phyloP scores from a whole-genome alignment of 176 grass and related monocot genomes.

The Thalia dealbata region DNA sequence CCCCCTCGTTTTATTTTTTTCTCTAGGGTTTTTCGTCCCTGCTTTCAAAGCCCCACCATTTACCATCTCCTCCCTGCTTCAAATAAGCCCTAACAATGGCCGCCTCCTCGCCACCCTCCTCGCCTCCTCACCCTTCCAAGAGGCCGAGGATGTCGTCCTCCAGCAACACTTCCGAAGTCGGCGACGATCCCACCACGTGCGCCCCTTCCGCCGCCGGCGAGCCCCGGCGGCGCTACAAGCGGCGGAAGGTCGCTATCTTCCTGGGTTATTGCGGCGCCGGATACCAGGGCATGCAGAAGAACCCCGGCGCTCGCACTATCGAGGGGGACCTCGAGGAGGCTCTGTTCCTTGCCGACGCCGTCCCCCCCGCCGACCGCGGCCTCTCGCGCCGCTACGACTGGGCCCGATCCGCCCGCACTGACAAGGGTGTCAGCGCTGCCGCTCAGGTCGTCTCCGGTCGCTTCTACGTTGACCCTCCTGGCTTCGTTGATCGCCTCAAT shows the following conservation, averaged over 20 bases:
- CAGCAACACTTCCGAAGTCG: constrained; percentile 29
- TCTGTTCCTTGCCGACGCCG: constrained; percentile 61
- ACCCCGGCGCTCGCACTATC: constrained; percentile 82
- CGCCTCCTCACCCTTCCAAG: constrained; percentile 41
- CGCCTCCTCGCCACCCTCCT: constrained; percentile 35
- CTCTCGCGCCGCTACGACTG: constrained; percentile 58
- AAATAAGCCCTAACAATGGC: background rate
- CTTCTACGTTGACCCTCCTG: constrained; percentile 74
- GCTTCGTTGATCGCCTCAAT: constrained; percentile 62
- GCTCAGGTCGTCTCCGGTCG: constrained; percentile 90
- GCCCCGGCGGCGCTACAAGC: constrained; percentile 60
- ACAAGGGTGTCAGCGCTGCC: constrained; percentile 82
- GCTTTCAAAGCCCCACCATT: background rate
- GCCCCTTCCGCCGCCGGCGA: constrained; percentile 20
- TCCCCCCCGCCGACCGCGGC: constrained; percentile 49
- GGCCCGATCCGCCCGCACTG: constrained; percentile 80
- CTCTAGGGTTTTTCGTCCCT: background rate
- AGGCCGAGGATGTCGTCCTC: constrained; percentile 65
- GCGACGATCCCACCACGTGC: constrained; percentile 17
- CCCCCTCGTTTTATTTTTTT: background rate
- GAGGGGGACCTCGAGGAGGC: constrained; percentile 94
- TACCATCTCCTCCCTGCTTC: constrained; percentile 18
- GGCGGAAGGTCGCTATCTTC: constrained; percentile 84
- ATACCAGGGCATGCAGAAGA: constrained; percentile 99
- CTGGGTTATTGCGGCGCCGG: constrained; percentile 80